Conservation (phyloP, 306 rosid genomes). For the Mimosa pudica region DNA sequence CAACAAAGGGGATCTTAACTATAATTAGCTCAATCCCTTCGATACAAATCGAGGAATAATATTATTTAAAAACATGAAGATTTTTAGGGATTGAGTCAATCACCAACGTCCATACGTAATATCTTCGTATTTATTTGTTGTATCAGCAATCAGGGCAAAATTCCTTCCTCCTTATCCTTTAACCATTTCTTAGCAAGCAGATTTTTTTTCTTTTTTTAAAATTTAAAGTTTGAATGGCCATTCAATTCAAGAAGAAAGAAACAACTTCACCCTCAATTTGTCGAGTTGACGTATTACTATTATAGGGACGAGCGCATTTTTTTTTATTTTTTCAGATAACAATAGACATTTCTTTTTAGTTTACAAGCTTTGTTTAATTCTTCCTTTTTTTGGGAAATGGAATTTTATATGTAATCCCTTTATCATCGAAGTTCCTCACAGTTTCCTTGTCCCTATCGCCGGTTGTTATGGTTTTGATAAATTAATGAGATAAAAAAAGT, state of each 20-base stretch:
- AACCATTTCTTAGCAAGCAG: conserved; percentile 8
- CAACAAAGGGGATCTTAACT: not conserved
- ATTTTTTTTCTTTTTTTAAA: not conserved
- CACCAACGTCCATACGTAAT: conserved; percentile 12
- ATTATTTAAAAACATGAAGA: not conserved
- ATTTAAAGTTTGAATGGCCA: conserved; percentile 9
- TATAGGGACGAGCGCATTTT: conserved; percentile 12
- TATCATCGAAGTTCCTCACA: not conserved
- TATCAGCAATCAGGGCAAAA: not conserved
- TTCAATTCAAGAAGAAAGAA: conserved; percentile 13
- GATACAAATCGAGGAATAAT: not conserved
- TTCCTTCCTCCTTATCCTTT: not conserved
- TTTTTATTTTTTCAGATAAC: conserved; percentile 5
- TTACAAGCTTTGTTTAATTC: not conserved
- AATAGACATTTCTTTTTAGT: not conserved
- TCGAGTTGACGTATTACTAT: conserved; percentile 16
- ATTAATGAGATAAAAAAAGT: not conserved
- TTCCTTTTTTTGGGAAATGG: not conserved
- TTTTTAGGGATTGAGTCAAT: conserved; percentile 9
- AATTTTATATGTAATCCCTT: not conserved
- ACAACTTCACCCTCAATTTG: conserved; percentile 1
- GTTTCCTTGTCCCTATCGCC: not conserved
- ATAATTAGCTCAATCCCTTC: not conserved
- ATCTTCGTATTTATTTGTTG: not conserved
- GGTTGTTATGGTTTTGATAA: not conserved